Conservation (phyloP, 257 asterid genomes). For the Nicotiana undulata region DNA sequence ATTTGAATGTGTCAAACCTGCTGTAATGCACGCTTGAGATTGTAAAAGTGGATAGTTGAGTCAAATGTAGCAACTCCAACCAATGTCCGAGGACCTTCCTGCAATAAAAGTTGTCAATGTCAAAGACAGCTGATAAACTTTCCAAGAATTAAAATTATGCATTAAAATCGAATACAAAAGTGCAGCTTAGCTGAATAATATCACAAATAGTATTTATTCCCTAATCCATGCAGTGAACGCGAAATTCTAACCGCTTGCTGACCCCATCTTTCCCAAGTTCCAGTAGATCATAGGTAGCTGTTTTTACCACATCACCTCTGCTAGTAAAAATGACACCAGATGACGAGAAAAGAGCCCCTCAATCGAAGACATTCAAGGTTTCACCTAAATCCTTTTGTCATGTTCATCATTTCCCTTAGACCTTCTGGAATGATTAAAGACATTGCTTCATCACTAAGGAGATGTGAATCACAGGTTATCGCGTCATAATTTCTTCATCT, state of each 20-base stretch:
- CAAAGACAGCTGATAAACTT: constrained; percentile 1
- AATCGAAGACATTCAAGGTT: background rate
- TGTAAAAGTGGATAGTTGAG: constrained; percentile 90
- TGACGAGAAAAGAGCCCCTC: background rate
- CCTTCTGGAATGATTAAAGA: background rate
- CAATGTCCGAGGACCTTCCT: constrained; percentile 93
- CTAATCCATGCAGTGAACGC: background rate
- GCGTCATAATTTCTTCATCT: background rate
- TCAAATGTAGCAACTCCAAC: constrained; percentile 97
- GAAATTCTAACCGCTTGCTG: constrained; percentile 1
- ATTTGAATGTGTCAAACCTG: constrained; percentile 44
- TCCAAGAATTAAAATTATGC: background rate
- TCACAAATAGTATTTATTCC: background rate
- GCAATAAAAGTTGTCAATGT: constrained; percentile 25
- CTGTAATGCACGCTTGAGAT: constrained; percentile 75
- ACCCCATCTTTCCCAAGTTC: background rate
- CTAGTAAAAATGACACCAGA: background rate
- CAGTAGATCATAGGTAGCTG: background rate
- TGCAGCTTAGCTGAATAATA: background rate
- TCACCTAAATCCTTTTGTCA: background rate
- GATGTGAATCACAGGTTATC: background rate
- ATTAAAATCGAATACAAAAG: background rate
- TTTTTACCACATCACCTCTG: background rate
- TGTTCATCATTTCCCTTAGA: background rate
- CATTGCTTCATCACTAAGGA: background rate